Evolutionary conservation across 768 basidiomycete genomes (phyloP), one percentile per base, ranked within the genome.

Genomic region (Multifurca ochricompacta): DNA sequence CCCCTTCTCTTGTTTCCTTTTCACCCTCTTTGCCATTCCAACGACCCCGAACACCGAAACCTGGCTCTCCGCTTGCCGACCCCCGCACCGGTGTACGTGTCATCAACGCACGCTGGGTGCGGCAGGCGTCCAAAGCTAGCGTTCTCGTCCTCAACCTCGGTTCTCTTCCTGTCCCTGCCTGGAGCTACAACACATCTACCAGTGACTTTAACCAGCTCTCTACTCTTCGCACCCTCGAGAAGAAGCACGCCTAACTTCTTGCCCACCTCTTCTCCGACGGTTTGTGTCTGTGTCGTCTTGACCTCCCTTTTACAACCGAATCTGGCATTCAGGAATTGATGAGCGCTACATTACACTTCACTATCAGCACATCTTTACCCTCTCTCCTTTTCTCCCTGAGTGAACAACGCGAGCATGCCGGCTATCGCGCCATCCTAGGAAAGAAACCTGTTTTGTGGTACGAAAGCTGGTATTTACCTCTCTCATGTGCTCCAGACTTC

Each of bases 381-480:
- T 50, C 48, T 23, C 31, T 59, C 4, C 55, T 59, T 1, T 32
- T 14, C 4, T 51, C 49, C 16, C 39, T 59, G 37, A 31, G 10
- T 5, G n/a, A n/a, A n/a, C 32, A 56, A 14, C 58, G 43, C 31
- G 28, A 47, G 8, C 48, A 51, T 23, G 35, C 21, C 3, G 54
- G 34, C 14, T 44, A 46, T 23, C 48, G 37, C 32, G 14, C 54
- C 23, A 36, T 59, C 16, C 43, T 56, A 3, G 58, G 58, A 4
- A 42, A 41, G n/a, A 55, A 37, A 40, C 48, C 49, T 9, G 54
- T 59, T 21, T 13, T 59, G 18, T 59, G 58, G 58, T 56, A 59
- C 36, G 58, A 55, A 21, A 56, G 48, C 34, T 56, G 58, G 58
- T 59, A 36, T 42, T 31, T 51, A 11, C 58, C 58, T n/a, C 4